Evolutionary conservation across 2,329 filamentous ascomycete species (phyloP), one percentile per base, ranked within the genome.

Genomic region (Truncatella angustata): DNA sequence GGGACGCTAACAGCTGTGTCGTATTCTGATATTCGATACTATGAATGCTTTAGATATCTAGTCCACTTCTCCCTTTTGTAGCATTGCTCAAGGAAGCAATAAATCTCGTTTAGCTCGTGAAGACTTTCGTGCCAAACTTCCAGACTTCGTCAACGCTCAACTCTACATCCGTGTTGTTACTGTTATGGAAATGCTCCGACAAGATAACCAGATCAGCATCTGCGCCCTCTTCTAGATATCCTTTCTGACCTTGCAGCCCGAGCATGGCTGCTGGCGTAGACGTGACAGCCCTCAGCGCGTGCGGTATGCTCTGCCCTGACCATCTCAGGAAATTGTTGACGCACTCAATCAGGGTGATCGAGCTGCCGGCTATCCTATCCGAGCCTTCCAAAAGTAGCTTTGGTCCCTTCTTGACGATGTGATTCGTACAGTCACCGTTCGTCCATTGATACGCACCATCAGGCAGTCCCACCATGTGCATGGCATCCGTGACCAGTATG

Each of bases 401-500:
- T 0, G 84, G 75, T 1, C 91, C 91, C 47, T 80, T 82, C 73
- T 93, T 93, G 54, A 88, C 70, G 57, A 87, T 84, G 32, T 73
- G 76, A 57, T 78, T 78, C 42, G 76, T 76, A 23, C 72, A 71
- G 51, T 81, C 78, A 5, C 83, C 83, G 61, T 96, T 96, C 4
- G 85, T 92, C 90, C 91, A 96, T 56, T 87, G 82, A 66, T 96
- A 96, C 2, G 82, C 79, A 3, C 92, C 92, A 62, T 96, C 91
- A 0, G 88, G 87, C 50, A 95, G 76, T 1, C 92, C 92, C 18
- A 90, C 86, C 14, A 96, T 79, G 59, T 90, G 86, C 90, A 96
- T 96, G 4, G 91, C 91, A 69, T 97, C 92, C 0, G 92, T 96
- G 40, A 97, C 91, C 5, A 97, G 81, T 54, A 96, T 88, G 63